phyloP scores from a whole-genome alignment of 768 basidiomycete species.

The Lactifluus hygrophoroides region DNA sequence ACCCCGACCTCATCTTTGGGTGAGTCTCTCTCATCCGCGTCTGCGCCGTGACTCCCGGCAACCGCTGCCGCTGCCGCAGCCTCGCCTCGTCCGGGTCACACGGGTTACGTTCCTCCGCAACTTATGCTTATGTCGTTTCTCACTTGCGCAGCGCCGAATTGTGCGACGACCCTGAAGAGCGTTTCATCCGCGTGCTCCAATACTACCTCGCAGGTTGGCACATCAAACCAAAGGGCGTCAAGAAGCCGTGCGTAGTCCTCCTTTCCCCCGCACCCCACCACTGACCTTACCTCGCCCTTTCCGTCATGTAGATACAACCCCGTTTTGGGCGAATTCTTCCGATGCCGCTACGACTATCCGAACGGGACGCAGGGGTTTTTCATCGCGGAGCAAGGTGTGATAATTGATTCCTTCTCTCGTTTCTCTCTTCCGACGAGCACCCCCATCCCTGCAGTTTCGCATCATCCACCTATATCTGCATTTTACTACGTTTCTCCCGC shows the following conservation, averaged over 20 bases:
- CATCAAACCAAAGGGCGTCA: slow-evolving; percentile 97
- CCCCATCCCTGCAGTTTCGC: slow-evolving; percentile 64
- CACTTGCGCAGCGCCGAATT: slow-evolving; percentile 54
- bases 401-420: not conserved
- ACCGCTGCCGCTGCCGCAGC: not conserved
- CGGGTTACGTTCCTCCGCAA: not conserved
- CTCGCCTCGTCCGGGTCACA: not conserved
- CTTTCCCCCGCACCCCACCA: not conserved
- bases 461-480: slow-evolving; percentile 92
- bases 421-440: not conserved
- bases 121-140: not conserved
- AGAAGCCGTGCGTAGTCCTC: slow-evolving; percentile 81
- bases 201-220: slow-evolving; percentile 99
- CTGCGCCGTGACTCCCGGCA: not conserved
- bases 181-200: slow-evolving; percentile 84
- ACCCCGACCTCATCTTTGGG: slow-evolving; percentile 97
- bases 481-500: slow-evolving; percentile 92
- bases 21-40: slow-evolving; percentile 42
- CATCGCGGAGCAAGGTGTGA: slow-evolving; percentile 87
- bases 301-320: slow-evolving; percentile 76
- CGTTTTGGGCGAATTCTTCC: slow-evolving; percentile 94
- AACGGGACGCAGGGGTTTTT: slow-evolving; percentile 93
- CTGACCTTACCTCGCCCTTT: not conserved
- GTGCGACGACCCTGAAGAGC: slow-evolving; percentile 76
- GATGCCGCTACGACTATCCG: slow-evolving; percentile 87